Percentiles rank a stretch among this genome's conserved stretches.
These are phyloP conservation scores for Tylopilus intermedius DNA, from an alignment of 768 basidiomycete species.

Conservation along the genomic window DNA sequence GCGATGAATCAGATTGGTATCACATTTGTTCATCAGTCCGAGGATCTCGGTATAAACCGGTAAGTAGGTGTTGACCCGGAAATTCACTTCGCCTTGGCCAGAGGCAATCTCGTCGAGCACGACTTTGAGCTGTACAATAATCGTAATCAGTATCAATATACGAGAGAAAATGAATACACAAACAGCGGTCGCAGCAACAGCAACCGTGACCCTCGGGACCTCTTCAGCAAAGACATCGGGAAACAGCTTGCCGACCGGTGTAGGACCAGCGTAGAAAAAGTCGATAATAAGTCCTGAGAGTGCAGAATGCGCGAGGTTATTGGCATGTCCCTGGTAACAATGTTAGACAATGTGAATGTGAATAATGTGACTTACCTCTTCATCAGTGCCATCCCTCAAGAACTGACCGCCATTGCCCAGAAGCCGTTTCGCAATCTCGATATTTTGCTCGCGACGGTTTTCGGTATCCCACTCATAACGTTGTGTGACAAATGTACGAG, in stretches of 20 bases:
- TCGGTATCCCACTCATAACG: too few species aligned
- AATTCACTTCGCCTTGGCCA: too few species aligned
- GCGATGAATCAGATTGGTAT: background rate
- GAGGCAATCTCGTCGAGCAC: background rate
- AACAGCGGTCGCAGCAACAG: background rate
- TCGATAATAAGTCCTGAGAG: too few species aligned
- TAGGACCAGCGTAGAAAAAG: background rate
- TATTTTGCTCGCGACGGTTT: too few species aligned
- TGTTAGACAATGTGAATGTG: conserved; percentile 3
- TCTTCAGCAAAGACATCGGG: conserved; percentile 1
- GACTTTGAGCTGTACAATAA: background rate
- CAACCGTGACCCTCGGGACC: background rate
- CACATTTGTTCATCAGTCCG: background rate
- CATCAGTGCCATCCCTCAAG: background rate
- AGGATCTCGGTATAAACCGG: background rate
- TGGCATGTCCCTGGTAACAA: background rate
- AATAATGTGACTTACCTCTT: background rate
- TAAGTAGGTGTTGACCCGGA: too few species aligned
- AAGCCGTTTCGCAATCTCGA: background rate
- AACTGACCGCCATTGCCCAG: background rate
- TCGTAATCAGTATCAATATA: background rate
- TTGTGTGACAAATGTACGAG: background rate
- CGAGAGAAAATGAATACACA: background rate
- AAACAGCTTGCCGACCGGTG: background rate
- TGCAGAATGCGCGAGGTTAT: too few species aligned